Base-by-base conservation (phyloP, 192 early-diverging fungal genomes). In the Entomortierella lignicola region DNA sequence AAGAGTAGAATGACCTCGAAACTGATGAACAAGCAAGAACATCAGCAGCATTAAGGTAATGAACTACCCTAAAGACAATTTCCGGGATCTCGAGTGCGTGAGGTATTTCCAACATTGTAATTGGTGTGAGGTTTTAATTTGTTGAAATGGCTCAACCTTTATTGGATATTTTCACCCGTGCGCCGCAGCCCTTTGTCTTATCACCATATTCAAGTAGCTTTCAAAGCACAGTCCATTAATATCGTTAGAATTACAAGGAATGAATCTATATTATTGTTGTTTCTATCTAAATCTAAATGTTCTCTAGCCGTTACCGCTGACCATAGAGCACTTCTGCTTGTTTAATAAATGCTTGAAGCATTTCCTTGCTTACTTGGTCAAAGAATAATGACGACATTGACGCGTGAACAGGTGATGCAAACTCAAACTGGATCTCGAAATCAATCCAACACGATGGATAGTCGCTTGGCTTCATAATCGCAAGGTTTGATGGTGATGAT, bases 361-460 rank as follows among this genome's bases (percentile, higher is more conserved):
- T 94, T 51, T 85, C 72, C 51, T 87, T 87, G 52, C 89, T 90
- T 32, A 95, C 91, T 52, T 91, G 84, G 44, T 94, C 88, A 69
- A 96, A 94, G 72, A 94, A 96, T 26, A 94, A 62, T 21, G 85
- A 86, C 11, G 96, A 90, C 12, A 92, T 85, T 52, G 94, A 93
- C 1, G 92, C 92, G 71, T 98, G 92, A 26, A 98, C 57, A 1
- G 89, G 72, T 11, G 91, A 93, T 32, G 88, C 80, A 84, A 98
- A 96, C 81, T 96, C 91, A 71, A 95, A 98, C 26, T 83, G 81
- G 27, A 96, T 92, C 37, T 82, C 58, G 72, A 95, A 97, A 64
- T 90, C 86, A 23, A 98, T 87, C 56, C 77, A 69, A 62, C 89
- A 91, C n/a, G 82, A 77, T 1, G 83, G 88, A 51, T 83, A 83